These are phyloP conservation scores for Coniella lustricola DNA, from an alignment of 2,329 filamentous ascomycete genomes.

Conservation along the genomic window DNA sequence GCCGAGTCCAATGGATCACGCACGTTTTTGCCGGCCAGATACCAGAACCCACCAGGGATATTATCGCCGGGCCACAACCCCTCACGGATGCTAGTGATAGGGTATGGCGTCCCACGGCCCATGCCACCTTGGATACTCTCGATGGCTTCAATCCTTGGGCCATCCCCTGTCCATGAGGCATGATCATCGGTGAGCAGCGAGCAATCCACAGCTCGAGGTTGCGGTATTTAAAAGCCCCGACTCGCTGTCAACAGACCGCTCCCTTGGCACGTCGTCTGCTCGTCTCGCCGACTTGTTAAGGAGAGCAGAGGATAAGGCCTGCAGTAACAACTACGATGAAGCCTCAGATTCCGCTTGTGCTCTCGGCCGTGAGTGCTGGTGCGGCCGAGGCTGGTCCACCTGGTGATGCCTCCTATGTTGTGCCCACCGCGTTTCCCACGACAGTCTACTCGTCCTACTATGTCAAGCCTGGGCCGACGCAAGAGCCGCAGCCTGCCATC, in stretches of 20 bases:
- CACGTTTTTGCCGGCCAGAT: constrained; percentile 10
- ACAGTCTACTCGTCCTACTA: constrained; percentile 44
- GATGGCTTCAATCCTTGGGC: not conserved
- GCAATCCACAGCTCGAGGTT: too few species aligned
- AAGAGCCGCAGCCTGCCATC: constrained; percentile 32
- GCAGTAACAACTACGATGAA: constrained; percentile 7
- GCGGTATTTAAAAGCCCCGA: too few species aligned
- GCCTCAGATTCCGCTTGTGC: constrained; percentile 10
- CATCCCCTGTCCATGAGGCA: not conserved
- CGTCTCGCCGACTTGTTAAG: not conserved
- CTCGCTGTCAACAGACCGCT: too few species aligned
- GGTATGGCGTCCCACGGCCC: too few species aligned
- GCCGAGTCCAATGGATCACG: constrained; percentile 5
- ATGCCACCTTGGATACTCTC: too few species aligned
- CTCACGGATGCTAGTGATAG: not conserved
- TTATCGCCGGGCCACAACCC: not conserved
- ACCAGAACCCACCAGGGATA: not conserved
- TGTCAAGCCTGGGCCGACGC: constrained; percentile 25
- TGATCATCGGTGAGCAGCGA: too few species aligned
- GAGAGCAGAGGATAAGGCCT: not conserved
- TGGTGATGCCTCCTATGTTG: constrained; percentile 30
- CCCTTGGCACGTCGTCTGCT: too few species aligned
- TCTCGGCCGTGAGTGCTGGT: constrained; percentile 3
- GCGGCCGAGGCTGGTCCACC: constrained; percentile 20
- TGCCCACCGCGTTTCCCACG: constrained; percentile 42